Conservation (phyloP, 1,284 basidiomycete genomes). For the Violaceomyces palustris region DNA sequence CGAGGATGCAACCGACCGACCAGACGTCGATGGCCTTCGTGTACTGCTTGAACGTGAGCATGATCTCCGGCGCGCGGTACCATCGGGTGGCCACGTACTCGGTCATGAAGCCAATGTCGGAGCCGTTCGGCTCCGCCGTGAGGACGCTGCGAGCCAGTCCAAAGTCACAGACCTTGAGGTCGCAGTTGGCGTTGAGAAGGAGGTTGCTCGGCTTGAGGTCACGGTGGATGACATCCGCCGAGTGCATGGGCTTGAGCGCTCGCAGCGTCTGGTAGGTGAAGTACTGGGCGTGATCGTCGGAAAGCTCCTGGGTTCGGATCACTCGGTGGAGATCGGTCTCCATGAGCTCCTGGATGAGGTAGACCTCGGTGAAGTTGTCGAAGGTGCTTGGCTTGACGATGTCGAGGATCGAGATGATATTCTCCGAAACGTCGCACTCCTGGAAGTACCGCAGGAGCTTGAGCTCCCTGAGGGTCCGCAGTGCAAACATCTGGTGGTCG, state of each 20-base stretch:
- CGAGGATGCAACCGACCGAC: conserved; percentile 87
- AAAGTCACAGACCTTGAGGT: conserved; percentile 53
- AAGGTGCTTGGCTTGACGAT: conserved; percentile 57
- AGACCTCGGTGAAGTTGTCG: conserved; percentile 89
- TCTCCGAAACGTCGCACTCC: conserved; percentile 45
- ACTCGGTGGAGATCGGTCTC: conserved; percentile 52
- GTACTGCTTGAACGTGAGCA: conserved; percentile 53
- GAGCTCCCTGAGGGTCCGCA: conserved; percentile 51
- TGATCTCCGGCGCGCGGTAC: conserved; percentile 52
- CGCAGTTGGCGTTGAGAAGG: conserved; percentile 50
- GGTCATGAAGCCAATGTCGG: conserved; percentile 51
- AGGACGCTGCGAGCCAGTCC: conserved; percentile 50
- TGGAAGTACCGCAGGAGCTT: conserved; percentile 51
- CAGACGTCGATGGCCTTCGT: conserved; percentile 60
- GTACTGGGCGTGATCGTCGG: conserved; percentile 83
- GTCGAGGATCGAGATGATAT: conserved; percentile 45
- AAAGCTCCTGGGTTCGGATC: conserved; percentile 51
- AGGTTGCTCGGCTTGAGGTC: conserved; percentile 50
- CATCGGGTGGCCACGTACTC: conserved; percentile 53
- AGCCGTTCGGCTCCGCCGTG: conserved; percentile 38
- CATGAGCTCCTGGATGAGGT: conserved; percentile 61
- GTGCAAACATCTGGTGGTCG: conserved; percentile 52
- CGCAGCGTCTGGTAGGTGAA: conserved; percentile 73
- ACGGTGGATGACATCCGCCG: conserved; percentile 49
- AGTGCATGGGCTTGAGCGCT: conserved; percentile 52